Base-by-base conservation (phyloP, 371 early-diverging fungal species). In the Mucor mucedo region DNA sequence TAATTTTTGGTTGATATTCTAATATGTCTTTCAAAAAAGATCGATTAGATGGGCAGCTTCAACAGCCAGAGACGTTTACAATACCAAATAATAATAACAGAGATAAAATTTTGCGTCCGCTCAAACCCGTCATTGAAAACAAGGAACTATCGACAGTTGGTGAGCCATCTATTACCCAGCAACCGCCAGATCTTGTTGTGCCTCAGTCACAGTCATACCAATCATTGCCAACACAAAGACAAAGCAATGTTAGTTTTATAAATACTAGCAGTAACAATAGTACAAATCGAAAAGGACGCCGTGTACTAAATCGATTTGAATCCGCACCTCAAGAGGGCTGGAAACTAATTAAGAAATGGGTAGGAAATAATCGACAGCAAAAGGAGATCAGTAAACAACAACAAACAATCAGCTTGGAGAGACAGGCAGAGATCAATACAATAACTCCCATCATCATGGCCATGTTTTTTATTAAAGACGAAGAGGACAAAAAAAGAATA, bases 361-460 rank as follows among this genome's bases (percentile, higher is more conserved):
- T 66, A 27, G 61, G 64, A 30, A 54, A 9, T 14, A 28, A 55
- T 21, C 52, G 38, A 16, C 61, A 60, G 6, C 56, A 39, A 5
- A n/a, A 8, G 13, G 56, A 38, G 27, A 38, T 39, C 2, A 53
- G 52, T 7, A 40, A 55, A 7, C 11, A 33, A n/a, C 54, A 54
- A 40, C 11, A 33, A 14, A 10, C 29, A 10, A 28, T 45, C 2
- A 35, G 39, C 16, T 42, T 75, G 5, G 62, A 68, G 28, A 54
- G 72, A 10, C 63, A 63, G 39, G 61, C 62, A 21, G 73, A 76
- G 30, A 14, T 55, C 29, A 78, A 78, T 47, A 61, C 62, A 5
- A 28, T 75, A 0, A 60, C 69, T 8, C 59, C 73, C 4, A 8
- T 75, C 5, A 9, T 78, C 0, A 14, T 78, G 27, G 65, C 67